These are phyloP conservation scores for Lasiosphaeria ovina DNA, from an alignment of 495 filamentous ascomycete genomes.

Conservation along the genomic window DNA sequence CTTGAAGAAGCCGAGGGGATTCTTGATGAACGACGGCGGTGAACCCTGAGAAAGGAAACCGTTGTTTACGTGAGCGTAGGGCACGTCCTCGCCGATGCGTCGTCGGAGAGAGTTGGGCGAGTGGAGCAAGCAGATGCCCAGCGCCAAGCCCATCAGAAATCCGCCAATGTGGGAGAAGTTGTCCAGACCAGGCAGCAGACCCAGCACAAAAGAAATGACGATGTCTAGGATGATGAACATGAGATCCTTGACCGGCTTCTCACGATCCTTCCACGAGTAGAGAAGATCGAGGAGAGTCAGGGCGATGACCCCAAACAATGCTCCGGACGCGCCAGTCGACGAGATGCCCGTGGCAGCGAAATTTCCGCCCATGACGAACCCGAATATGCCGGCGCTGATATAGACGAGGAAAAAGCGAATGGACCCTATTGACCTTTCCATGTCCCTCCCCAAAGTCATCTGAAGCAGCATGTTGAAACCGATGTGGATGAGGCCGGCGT, in stretches of 20 bases:
- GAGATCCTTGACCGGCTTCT: constrained; percentile 73
- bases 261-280: constrained; percentile 82
- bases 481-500: constrained; percentile 91
- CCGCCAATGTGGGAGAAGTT: constrained; percentile 98
- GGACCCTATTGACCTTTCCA: constrained; percentile 83
- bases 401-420: constrained; percentile 87
- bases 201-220: constrained; percentile 84
- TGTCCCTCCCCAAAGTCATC: constrained; percentile 79
- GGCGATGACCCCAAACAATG: constrained; percentile 87
- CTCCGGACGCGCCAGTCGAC: constrained; percentile 84
- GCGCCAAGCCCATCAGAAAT: constrained; percentile 85
- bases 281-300: constrained; percentile 83
- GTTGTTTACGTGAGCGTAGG: constrained; percentile 41
- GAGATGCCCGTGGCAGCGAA: constrained; percentile 76
- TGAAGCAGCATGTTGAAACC: constrained; percentile 93
- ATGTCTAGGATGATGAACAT: constrained; percentile 82
- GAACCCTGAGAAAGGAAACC: constrained; percentile 40
- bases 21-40: constrained; percentile 59
- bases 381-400: constrained; percentile 87
- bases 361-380: constrained; percentile 93
- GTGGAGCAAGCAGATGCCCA: constrained; percentile 82
- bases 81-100: constrained; percentile 67
- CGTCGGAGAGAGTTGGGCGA: constrained; percentile 78
- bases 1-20: constrained; percentile 82
- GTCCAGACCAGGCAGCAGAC: constrained; percentile 87